A percentile compares a stretch with the other conserved stretches of the same genome.
These are phyloP conservation scores for Breviolum minutum DNA, from an alignment of 73 alveolate species.

Conservation along the genomic window DNA sequence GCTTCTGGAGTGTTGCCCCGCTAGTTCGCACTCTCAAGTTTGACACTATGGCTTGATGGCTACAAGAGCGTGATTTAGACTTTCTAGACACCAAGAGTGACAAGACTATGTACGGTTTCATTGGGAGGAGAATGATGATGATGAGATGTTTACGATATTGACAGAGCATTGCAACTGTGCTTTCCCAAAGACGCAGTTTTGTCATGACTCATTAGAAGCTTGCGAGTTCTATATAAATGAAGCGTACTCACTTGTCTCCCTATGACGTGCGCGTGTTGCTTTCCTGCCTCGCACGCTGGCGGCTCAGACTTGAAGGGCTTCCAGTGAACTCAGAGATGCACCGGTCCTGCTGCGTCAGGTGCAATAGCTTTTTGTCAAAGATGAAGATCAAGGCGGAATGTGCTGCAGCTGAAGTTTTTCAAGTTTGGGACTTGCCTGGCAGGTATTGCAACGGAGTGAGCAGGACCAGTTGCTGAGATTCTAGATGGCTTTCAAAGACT, in stretches of 20 bases:
- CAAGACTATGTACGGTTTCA: too few species aligned
- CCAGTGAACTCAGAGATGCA: not conserved
- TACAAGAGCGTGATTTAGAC: too few species aligned
- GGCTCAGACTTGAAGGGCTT: not conserved
- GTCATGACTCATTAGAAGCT: too few species aligned
- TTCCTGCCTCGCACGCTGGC: not conserved
- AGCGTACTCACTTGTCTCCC: not conserved
- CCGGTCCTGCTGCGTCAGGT: not conserved
- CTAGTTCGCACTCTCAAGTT: too few species aligned
- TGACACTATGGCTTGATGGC: too few species aligned
- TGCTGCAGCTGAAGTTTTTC: not conserved
- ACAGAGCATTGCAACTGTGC: too few species aligned
- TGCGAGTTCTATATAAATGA: too few species aligned
- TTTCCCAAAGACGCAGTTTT: too few species aligned
- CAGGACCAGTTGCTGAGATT: constrained; percentile 8
- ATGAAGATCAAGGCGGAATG: constrained; percentile 26
- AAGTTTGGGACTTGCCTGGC: not conserved
- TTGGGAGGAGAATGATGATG: too few species aligned
- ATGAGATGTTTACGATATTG: too few species aligned
- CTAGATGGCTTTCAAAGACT: not conserved
- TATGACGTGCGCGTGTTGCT: not conserved
- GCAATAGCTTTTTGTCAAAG: not conserved
- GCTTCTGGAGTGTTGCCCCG: too few species aligned
- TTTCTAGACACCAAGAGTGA: too few species aligned
- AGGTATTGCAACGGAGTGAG: constrained; percentile 86